Base-by-base conservation (phyloP, 176 grass and related monocot genomes). In the Calamus simplicifolius region DNA sequence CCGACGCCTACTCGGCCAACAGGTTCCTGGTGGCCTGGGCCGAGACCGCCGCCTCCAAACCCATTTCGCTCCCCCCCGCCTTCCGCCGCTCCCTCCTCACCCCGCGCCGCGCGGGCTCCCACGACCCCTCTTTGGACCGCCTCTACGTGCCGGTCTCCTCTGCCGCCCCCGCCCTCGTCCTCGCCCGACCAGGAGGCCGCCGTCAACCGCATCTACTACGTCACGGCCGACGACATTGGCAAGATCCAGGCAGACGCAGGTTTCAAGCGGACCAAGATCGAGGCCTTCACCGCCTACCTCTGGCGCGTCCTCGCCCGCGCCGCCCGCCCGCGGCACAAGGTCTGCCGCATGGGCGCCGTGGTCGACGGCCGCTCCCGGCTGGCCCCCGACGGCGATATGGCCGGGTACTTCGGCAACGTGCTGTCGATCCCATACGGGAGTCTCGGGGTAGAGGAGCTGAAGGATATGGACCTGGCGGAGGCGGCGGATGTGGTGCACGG, bases 1-100 rank as follows among this genome's bases (percentile, higher is more conserved):
- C 77, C 57, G 89, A 95, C 73, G 89, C 85, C 68, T 95, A 88
- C 81, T 85, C 84, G 48, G 70, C 85, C 84, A 95, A 95, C 78
- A 85, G 85, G 81, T 88, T 95, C 78, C 60, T 85, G 23, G 49
- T 85, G 6, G 74, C 71, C 0, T 95, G 89, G 89, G 85, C 89
- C 17, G 54, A 70, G 0, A 25, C 76, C 13, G 49, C 81, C 43
- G 71, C 60, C 0, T 54, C 30, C 4, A 27, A 50, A 30, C 4
- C 21, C 1, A 0, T 64, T 4, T 30, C 64, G 1, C 38, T 18
- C 2, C 19, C 67, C 0, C 81, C 85, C 14, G 77, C 18, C 16
- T 95, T 95, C 69, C 5, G 57, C 60, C 71, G 77, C 17, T 68
- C 85, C 60, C 49, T 88, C 19, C 75, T 77, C 57, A 48, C 67